phyloP scores from a whole-genome alignment of 2,329 filamentous ascomycete genomes.

The Sclerotinia nivalis region DNA sequence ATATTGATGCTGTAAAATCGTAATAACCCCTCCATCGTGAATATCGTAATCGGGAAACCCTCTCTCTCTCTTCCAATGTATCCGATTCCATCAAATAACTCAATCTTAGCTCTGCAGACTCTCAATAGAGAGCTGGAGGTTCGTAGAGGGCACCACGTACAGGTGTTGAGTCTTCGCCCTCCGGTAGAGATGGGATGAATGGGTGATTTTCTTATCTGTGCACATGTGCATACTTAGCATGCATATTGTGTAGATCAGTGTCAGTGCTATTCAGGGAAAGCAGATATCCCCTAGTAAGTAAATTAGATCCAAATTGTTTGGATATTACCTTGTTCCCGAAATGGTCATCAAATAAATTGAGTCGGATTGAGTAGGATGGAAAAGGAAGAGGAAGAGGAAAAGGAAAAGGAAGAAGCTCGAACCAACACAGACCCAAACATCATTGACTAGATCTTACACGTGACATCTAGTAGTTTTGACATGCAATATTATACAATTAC shows the following conservation, averaged over 20 bases:
- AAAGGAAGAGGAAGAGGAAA: neutral
- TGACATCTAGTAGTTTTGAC: neutral
- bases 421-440: neutral
- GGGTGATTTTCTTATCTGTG: slow-evolving; percentile 8
- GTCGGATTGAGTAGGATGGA: neutral
- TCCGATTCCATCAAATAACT: too few species aligned
- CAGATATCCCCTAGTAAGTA: neutral
- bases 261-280: neutral
- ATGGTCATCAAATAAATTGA: neutral
- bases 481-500: too few species aligned
- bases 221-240: neutral
- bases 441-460: neutral
- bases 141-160: too few species aligned
- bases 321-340: neutral
- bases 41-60: too few species aligned
- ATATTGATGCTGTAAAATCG: too few species aligned
- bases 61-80: too few species aligned
- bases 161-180: too few species aligned
- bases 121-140: too few species aligned
- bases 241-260: slow-evolving; percentile 7
- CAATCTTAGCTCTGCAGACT: too few species aligned
- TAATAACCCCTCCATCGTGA: too few species aligned
- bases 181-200: neutral
- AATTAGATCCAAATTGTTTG: neutral
- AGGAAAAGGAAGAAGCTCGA: neutral